A percentile compares a stretch with the other conserved stretches of the same genome.
phyloP scores from a whole-genome alignment of 768 basidiomycete species.

The Agaricus subrufescens region DNA sequence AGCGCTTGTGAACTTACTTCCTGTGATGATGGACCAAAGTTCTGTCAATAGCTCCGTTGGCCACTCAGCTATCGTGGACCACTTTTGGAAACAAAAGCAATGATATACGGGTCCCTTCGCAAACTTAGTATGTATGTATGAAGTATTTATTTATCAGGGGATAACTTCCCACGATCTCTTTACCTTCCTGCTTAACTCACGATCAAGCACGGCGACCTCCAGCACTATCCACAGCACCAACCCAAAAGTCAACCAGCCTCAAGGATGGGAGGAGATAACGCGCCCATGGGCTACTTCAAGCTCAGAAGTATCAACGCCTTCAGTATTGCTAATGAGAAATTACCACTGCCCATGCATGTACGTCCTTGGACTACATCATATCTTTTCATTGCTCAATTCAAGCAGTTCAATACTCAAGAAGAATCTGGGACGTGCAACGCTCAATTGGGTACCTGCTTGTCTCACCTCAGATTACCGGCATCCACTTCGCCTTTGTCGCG shows the following conservation, averaged over 20 bases:
- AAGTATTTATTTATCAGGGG: background rate
- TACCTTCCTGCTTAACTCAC: background rate
- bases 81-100: too few relatives aligned
- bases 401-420: constrained; percentile 27
- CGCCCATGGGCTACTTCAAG: constrained; percentile 70
- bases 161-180: background rate
- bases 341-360: constrained; percentile 76
- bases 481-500: constrained; percentile 20
- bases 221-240: background rate
- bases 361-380: constrained; percentile 8
- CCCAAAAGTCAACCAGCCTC: constrained; percentile 43
- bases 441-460: constrained; percentile 40
- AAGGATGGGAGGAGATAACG: constrained; percentile 93
- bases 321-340: constrained; percentile 54
- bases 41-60: too few relatives aligned
- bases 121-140: too few relatives aligned
- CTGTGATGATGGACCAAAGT: too few relatives aligned
- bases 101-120: too few relatives aligned
- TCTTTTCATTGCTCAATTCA: constrained; percentile 6
- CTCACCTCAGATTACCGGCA: background rate
- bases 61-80: too few relatives aligned
- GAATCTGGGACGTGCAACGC: constrained; percentile 14
- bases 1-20: too few relatives aligned
- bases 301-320: constrained; percentile 59
- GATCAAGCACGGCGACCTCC: constrained; percentile 2